Base-by-base conservation (phyloP, 2,329 filamentous ascomycete species). In the Neoscytalidium dimidiatum region DNA sequence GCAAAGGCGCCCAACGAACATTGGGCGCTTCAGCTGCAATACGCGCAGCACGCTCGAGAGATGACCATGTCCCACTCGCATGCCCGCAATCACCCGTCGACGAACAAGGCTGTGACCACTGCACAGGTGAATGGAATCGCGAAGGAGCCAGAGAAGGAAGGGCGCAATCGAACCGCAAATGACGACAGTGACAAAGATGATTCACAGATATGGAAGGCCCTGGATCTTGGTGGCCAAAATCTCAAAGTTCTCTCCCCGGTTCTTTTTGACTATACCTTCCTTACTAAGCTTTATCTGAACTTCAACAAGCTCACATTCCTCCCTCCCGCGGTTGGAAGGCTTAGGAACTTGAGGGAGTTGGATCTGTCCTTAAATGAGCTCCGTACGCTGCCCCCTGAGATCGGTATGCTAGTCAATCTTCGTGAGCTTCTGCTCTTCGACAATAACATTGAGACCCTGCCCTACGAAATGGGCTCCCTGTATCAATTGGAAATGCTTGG, bases 161-260 rank as follows among this genome's bases (percentile, higher is more conserved):
- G 85, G 69, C 82, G 89, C 71, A 90, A 90, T 71, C 83, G 91
- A 64, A 86, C 91, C 66, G 86, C 86, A 72, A 83, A 86, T 68
- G 88, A 88, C 71, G 70, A 77, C 46, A 74, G 72, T 28, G 74
- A 74, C n/a, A 73, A 77, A 51, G 73, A 79, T 65, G 76, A 79
- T 71, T 80, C 75, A 68, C 91, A 97, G 77, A 90, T 94, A 72
- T 98, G 95, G 95, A 88, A 92, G 76, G 93, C 94, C 69, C 84
- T 99, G 71, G 95, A 99, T 78, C 90, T 98, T 76, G 95, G 94
- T 71, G 95, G 95, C n/a, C 95, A 98, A 80, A 94, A 94, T 21
- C 83, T 99, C 56, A 90, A 93, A 70, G 91, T 92, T 66, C 83
- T 99, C 33, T 89, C 93, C 0, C 81, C 86, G 8, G 87, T 90